Base-by-base conservation (phyloP, 208 protist genomes). In the Acanthamoeba sp. region DNA sequence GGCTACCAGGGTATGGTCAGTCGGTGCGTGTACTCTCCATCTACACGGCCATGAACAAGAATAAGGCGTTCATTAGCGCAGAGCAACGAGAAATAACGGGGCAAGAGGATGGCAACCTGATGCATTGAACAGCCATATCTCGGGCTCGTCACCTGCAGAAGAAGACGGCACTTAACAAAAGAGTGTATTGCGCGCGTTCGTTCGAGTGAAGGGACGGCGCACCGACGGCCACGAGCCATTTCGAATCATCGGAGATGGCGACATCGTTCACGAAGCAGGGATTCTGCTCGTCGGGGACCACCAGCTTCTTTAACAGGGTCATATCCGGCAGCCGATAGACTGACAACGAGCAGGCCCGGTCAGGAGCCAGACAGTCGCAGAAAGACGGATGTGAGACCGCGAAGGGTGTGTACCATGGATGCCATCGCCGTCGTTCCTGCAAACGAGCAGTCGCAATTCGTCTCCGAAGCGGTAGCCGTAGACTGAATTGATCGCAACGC, bases 221-320 rank as follows among this genome's bases (percentile, higher is more conserved):
- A 84, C 73, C 73, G 24, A 84, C 38, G 22, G 73, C 73, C 18
- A 84, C 20, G 2, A 84, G 73, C 73, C 73, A 84, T 52, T 84
- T 84, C 20, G 3, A 24, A 34, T 84, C 73, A 52, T 52, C 42
- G 27, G 73, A 84, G 34, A 84, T 84, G 34, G 73, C 73, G 9
- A 52, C 73, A 84, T 84, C 73, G 36, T 84, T 84, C 16, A 84
- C 38, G 38, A 84, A 84, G 12, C 5, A 84, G 22, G 38, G 22
- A 14, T 20, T 45, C 5, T 84, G 12, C 7, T 52, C 73, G 73
- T 84, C 36, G 2, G 73, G 22, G 38, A 84, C 42, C 4, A 14
- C 42, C 73, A 84, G 73, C 40, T 52, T 84, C 73, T 52, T 2
- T 7, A 84, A 14, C 38, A 84, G 22, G 6, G 22, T 52, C 73